Conservation (phyloP, 2,329 filamentous ascomycete genomes). For the Plectosphaerella cucumerina region DNA sequence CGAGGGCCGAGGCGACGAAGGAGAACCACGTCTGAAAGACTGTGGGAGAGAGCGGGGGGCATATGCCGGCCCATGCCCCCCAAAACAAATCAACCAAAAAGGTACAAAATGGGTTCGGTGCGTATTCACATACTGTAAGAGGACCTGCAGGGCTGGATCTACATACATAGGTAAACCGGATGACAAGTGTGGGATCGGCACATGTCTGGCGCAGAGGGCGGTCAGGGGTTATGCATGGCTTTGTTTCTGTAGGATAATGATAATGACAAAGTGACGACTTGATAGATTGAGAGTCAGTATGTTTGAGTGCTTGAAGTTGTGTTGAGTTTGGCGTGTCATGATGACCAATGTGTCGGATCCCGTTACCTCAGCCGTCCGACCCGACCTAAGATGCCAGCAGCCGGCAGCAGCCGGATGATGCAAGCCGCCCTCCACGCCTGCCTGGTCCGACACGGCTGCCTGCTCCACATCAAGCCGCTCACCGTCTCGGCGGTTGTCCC, state of each 20-base stretch:
- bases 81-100: background rate
- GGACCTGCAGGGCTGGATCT: background rate
- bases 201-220: too few species aligned
- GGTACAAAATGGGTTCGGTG: background rate
- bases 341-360: too few species aligned
- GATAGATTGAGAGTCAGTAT: too few species aligned
- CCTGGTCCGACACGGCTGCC: too few species aligned
- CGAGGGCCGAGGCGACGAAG: slow-evolving; percentile 8
- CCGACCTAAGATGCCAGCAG: too few species aligned
- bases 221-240: background rate
- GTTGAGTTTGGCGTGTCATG: too few species aligned
- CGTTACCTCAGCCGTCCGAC: too few species aligned
- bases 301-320: too few species aligned
- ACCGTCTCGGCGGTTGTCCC: background rate
- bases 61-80: background rate
- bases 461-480: too few species aligned
- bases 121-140: too few species aligned
- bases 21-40: slow-evolving; percentile 9
- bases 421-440: background rate
- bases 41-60: too few species aligned
- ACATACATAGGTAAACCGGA: background rate
- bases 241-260: slow-evolving; percentile 4
- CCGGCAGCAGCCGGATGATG: slow-evolving; percentile 1
- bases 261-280: slow-evolving; percentile 1
- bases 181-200: too few species aligned